phyloP scores from a whole-genome alignment of 148 eudicot genomes.

The Rheum nobile region DNA sequence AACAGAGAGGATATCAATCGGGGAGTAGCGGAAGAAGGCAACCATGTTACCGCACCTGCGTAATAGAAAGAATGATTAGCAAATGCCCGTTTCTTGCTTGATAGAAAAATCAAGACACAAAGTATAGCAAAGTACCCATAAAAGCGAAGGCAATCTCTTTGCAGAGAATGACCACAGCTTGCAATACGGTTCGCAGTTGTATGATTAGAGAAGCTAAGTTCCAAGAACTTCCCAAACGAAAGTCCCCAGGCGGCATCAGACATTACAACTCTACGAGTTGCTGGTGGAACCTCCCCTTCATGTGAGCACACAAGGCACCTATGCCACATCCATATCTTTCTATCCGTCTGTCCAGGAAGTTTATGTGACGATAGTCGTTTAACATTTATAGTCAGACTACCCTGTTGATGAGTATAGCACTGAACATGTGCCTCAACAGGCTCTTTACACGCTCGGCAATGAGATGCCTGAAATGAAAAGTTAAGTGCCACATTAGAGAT shows the following conservation, averaged over 20 bases:
- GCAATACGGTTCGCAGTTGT: constrained; percentile 94
- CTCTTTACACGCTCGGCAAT: constrained; percentile 67
- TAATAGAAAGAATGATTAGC: not conserved
- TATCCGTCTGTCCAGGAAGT: constrained; percentile 76
- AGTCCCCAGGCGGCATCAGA: constrained; percentile 98
- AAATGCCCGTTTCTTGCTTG: not conserved
- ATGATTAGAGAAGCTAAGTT: constrained; percentile 93
- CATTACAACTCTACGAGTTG: constrained; percentile 68
- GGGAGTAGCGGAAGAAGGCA: constrained; percentile 84
- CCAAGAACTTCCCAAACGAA: constrained; percentile 92
- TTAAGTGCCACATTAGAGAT: not conserved
- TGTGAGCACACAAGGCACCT: constrained; percentile 74
- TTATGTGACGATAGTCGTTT: constrained; percentile 42
- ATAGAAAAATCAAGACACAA: not conserved
- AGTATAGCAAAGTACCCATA: constrained; percentile 49
- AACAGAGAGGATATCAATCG: constrained; percentile 74
- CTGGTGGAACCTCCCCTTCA: constrained; percentile 71
- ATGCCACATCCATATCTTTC: constrained; percentile 99
- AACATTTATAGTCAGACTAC: constrained; percentile 77
- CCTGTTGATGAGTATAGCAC: constrained; percentile 84
- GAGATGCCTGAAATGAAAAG: constrained; percentile 48
- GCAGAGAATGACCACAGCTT: constrained; percentile 94
- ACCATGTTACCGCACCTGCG: constrained; percentile 80
- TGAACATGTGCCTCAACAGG: constrained; percentile 82
- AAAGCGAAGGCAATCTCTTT: constrained; percentile 90